Conservation (phyloP, 371 early-diverging fungal genomes). For the Mucor indicus region DNA sequence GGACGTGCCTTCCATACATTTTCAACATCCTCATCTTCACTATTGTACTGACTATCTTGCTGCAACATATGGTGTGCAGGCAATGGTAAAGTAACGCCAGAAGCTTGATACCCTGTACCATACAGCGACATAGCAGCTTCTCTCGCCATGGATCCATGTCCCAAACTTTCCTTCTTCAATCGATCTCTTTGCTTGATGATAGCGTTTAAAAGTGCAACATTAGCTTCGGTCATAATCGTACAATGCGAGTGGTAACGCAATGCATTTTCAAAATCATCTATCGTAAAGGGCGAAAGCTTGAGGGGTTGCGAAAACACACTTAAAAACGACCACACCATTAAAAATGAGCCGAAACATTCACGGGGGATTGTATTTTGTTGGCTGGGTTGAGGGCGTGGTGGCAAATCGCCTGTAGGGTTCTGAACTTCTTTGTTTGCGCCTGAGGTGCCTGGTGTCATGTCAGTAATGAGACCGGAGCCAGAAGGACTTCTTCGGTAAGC, state of each 20-base stretch:
- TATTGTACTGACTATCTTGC: slow-evolving; percentile 6
- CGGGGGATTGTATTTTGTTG: slow-evolving; percentile 23
- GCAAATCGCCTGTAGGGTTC: slow-evolving; percentile 36
- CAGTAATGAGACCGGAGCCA: slow-evolving; percentile 24
- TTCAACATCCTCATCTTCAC: not conserved
- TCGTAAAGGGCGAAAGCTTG: slow-evolving; percentile 32
- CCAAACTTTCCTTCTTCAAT: slow-evolving; percentile 19
- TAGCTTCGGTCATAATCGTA: slow-evolving; percentile 30
- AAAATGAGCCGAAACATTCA: slow-evolving; percentile 31
- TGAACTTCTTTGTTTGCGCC: slow-evolving; percentile 5
- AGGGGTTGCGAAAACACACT: slow-evolving; percentile 40
- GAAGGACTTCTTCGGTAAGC: slow-evolving; percentile 31
- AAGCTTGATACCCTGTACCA: slow-evolving; percentile 25
- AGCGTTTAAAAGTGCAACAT: slow-evolving; percentile 39
- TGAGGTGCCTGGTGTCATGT: slow-evolving; percentile 32
- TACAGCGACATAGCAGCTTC: slow-evolving; percentile 16
- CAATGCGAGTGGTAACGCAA: slow-evolving; percentile 20
- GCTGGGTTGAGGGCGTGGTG: slow-evolving; percentile 19
- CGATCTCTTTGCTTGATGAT: slow-evolving; percentile 35
- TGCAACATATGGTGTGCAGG: not conserved
- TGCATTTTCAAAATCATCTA: slow-evolving; percentile 49
- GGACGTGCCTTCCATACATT: slow-evolving; percentile 9
- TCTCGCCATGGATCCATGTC: slow-evolving; percentile 17
- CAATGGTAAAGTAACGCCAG: not conserved
- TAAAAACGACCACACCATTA: slow-evolving; percentile 48